Conservation (phyloP, 768 basidiomycete genomes). For the Clavaria fumosa region DNA sequence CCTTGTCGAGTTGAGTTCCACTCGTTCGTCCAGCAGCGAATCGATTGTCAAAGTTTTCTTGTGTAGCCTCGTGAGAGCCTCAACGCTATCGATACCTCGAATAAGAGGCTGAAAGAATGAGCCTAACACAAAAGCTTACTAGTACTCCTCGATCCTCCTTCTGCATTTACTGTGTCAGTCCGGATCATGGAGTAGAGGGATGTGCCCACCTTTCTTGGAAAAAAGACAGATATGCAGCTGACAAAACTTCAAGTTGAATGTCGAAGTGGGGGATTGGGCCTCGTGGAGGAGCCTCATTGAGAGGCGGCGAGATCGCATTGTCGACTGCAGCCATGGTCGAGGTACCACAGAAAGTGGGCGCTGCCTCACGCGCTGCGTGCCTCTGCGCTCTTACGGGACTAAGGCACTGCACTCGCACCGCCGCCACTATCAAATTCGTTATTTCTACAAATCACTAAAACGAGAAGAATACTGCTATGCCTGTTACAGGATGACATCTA, state of each 20-base stretch:
- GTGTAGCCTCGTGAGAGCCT: conserved; percentile 59
- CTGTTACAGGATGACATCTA: no score
- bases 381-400: no score
- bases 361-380: no score
- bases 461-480: no score
- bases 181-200: conserved; percentile 5
- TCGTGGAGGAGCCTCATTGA: conserved; percentile 18
- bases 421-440: no score
- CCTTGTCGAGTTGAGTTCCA: conserved; percentile 46
- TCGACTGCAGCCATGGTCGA: no score
- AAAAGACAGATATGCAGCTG: conserved; percentile 68
- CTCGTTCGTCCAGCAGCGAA: conserved; percentile 53
- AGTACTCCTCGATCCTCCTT: conserved; percentile 71
- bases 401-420: no score
- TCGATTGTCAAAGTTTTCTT: conserved; percentile 58
- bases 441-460: no score
- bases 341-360: no score
- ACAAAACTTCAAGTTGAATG: conserved; percentile 46
- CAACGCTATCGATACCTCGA: conserved; percentile 34
- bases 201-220: conserved; percentile 65
- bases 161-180: conserved; percentile 24
- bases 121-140: conserved; percentile 32
- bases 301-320: no score
- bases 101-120: neutral
- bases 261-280: conserved; percentile 64